These are phyloP conservation scores for Sphagnurus paluster DNA, from an alignment of 1,284 basidiomycete genomes.

Conservation along the genomic window DNA sequence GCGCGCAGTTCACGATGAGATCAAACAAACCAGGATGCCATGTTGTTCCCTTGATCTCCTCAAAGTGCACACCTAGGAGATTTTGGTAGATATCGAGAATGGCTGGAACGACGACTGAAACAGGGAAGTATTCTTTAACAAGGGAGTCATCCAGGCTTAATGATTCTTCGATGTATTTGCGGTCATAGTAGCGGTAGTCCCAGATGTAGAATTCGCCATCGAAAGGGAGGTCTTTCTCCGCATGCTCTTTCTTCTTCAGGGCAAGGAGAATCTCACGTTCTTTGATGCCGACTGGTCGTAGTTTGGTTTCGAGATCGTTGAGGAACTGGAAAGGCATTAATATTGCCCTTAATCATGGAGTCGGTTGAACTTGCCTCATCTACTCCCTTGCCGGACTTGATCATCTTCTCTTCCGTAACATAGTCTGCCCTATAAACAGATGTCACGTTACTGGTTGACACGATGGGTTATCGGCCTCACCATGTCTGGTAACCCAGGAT, in stretches of 20 bases:
- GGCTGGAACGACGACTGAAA: conserved; percentile 74
- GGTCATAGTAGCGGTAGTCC: conserved; percentile 74
- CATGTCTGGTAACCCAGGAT: conserved; percentile 76
- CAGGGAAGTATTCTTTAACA: conserved; percentile 87
- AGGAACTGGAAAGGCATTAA: conserved; percentile 47
- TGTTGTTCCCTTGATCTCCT: conserved; percentile 57
- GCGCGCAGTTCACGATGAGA: background rate
- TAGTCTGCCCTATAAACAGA: conserved; percentile 60
- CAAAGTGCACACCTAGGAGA: conserved; percentile 72
- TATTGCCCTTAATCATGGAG: background rate
- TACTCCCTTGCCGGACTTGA: conserved; percentile 65
- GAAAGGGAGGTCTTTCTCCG: conserved; percentile 53
- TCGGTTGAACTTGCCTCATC: conserved; percentile 38
- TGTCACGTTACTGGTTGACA: background rate
- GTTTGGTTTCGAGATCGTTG: conserved; percentile 68
- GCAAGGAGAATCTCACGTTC: conserved; percentile 67
- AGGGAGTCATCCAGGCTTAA: conserved; percentile 71
- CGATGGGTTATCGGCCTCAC: conserved; percentile 20
- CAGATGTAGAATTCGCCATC: conserved; percentile 73
- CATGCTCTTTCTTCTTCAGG: conserved; percentile 73
- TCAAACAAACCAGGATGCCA: conserved; percentile 72
- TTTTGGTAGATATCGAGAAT: conserved; percentile 83
- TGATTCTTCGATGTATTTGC: conserved; percentile 66
- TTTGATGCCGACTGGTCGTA: conserved; percentile 69
- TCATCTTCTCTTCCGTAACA: conserved; percentile 82